Evolutionary conservation across 345 rosid genomes (phyloP).

Genomic region (Odontarrhena argentea): DNA sequence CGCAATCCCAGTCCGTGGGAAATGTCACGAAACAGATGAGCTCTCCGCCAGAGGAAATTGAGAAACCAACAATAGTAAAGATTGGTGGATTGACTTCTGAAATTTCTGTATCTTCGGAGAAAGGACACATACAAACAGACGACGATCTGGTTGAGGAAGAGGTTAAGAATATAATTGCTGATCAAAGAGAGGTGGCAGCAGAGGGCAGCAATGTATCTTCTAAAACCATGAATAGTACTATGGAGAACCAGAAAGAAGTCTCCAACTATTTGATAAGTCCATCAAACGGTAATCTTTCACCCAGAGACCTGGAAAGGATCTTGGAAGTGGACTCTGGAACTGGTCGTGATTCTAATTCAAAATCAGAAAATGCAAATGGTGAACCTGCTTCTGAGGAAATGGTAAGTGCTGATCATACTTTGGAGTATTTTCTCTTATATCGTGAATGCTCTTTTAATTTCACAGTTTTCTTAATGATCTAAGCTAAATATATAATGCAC

Average conservation of each 20-base stretch:
- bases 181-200: slow-evolving; percentile 43
- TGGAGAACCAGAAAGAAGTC: slow-evolving; percentile 41
- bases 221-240: slow-evolving; percentile 38
- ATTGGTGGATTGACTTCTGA: slow-evolving; percentile 41
- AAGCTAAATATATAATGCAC: not conserved
- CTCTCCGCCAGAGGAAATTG: slow-evolving; percentile 62
- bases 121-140: slow-evolving; percentile 50
- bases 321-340: slow-evolving; percentile 52
- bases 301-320: slow-evolving; percentile 42
- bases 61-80: slow-evolving; percentile 47
- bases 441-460: slow-evolving; percentile 14
- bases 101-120: slow-evolving; percentile 44
- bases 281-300: slow-evolving; percentile 42
- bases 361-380: slow-evolving; percentile 47
- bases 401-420: slow-evolving; percentile 55
- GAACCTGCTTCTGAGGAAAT: slow-evolving; percentile 53
- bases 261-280: slow-evolving; percentile 40
- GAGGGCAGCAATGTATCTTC: slow-evolving; percentile 25
- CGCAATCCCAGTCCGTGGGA: slow-evolving; percentile 56
- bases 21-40: slow-evolving; percentile 62
- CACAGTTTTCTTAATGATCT: slow-evolving; percentile 20
- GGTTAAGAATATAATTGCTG: slow-evolving; percentile 52
- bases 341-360: slow-evolving; percentile 45
- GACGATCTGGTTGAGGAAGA: slow-evolving; percentile 73
- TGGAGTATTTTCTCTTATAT: slow-evolving; percentile 26